Percentiles rank a stretch among this genome's conserved stretches.
Conservation (phyloP, 306 rosid genomes). For the Mimosa pudica region DNA sequence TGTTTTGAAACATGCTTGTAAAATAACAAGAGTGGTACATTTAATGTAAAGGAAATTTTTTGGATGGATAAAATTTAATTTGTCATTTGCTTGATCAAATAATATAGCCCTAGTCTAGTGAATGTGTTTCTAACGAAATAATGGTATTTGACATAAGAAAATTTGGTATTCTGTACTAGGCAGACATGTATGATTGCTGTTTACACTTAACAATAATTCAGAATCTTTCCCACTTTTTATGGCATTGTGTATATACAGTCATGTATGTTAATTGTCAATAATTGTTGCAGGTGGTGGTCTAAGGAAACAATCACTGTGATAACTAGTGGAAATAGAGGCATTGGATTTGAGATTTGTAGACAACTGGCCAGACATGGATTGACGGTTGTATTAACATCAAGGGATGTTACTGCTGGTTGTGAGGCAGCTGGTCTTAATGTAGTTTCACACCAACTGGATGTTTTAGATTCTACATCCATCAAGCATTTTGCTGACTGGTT, state of each 20-base stretch:
- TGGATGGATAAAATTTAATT: neutral
- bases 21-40: no score
- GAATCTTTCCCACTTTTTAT: neutral
- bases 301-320: slow-evolving; percentile 83
- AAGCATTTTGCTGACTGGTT: slow-evolving; percentile 59
- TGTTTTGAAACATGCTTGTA: no score
- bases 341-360: slow-evolving; percentile 82
- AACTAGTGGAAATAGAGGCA: slow-evolving; percentile 90
- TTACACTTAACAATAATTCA: neutral
- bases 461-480: slow-evolving; percentile 68
- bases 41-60: no score
- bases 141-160: neutral
- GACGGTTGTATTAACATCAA: slow-evolving; percentile 78
- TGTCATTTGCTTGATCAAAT: neutral
- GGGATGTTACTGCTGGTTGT: slow-evolving; percentile 70
- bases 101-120: neutral
- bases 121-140: neutral
- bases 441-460: slow-evolving; percentile 70
- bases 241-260: neutral
- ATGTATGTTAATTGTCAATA: neutral
- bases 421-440: slow-evolving; percentile 84
- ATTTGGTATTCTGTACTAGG: no score
- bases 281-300: slow-evolving; percentile 85
- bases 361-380: slow-evolving; percentile 85
- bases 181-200: neutral